Conservation (phyloP, 106 monocot genomes). For the Posidonia australis region DNA sequence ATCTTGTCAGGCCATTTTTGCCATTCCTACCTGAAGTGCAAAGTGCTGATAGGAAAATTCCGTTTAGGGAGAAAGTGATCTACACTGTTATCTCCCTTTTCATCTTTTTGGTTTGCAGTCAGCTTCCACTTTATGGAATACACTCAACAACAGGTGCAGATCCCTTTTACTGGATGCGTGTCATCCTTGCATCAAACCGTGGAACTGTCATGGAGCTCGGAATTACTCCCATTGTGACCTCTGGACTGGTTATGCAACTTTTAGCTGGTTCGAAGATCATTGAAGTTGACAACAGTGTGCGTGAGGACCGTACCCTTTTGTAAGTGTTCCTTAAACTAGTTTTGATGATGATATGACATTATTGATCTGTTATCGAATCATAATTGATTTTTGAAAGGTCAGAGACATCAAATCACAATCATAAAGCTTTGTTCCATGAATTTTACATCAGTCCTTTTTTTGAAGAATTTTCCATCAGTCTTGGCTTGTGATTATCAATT, state of each 20-base stretch:
- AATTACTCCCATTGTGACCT: conserved; percentile 18
- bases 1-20: conserved; percentile 17
- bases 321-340: conserved; percentile 2
- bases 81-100: conserved; percentile 28
- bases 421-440: too few relatives aligned
- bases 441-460: too few relatives aligned
- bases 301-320: conserved; percentile 28
- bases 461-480: too few relatives aligned
- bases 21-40: conserved; percentile 17
- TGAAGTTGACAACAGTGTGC: conserved; percentile 30
- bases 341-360: not conserved
- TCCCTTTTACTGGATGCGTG: conserved; percentile 22
- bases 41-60: conserved; percentile 18
- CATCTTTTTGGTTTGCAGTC: conserved; percentile 31
- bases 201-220: conserved; percentile 22
- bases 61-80: conserved; percentile 23
- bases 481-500: too few relatives aligned
- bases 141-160: conserved; percentile 22
- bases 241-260: conserved; percentile 23
- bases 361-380: not conserved
- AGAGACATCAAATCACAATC: too few relatives aligned
- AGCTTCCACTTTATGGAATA: conserved; percentile 32
- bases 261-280: conserved; percentile 31
- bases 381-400: not conserved
- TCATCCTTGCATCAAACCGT: conserved; percentile 17